Conservation (phyloP, 768 basidiomycete species). For the Agaricus blazei region DNA sequence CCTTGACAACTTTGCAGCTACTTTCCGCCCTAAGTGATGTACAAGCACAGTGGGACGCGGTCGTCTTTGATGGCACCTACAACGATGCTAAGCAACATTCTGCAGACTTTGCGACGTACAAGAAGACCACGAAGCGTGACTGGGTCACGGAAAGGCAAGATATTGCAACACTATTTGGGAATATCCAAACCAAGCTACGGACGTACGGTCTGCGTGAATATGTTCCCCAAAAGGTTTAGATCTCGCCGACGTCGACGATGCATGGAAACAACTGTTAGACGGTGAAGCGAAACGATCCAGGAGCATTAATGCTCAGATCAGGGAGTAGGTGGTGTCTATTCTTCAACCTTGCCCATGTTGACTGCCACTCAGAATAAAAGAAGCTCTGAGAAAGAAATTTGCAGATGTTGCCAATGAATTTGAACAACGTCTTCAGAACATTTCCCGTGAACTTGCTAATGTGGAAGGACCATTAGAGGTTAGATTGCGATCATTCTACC, state of each 20-base stretch:
- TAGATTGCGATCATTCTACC: conserved; percentile 18
- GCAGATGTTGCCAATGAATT: conserved; percentile 76
- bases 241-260: conserved; percentile 66
- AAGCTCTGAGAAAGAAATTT: conserved; percentile 69
- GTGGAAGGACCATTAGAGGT: conserved; percentile 79
- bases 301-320: conserved; percentile 84
- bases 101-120: conserved; percentile 70
- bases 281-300: conserved; percentile 76
- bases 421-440: conserved; percentile 56
- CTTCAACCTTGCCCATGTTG: not conserved
- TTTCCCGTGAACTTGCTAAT: conserved; percentile 68
- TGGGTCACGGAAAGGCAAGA: conserved; percentile 93
- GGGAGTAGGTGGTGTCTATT: conserved; percentile 51
- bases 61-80: conserved; percentile 70
- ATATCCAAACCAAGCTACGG: conserved; percentile 89
- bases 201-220: conserved; percentile 89
- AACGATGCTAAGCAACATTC: conserved; percentile 76
- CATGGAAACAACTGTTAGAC: conserved; percentile 68
- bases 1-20: conserved; percentile 34
- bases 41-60: conserved; percentile 65
- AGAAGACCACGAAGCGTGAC: conserved; percentile 75
- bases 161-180: conserved; percentile 80
- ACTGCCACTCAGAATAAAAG: conserved; percentile 66
- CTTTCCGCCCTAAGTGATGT: conserved; percentile 62
- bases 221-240: conserved; percentile 70